Conservation (phyloP, 768 basidiomycete species). For the Piloderma croceum region DNA sequence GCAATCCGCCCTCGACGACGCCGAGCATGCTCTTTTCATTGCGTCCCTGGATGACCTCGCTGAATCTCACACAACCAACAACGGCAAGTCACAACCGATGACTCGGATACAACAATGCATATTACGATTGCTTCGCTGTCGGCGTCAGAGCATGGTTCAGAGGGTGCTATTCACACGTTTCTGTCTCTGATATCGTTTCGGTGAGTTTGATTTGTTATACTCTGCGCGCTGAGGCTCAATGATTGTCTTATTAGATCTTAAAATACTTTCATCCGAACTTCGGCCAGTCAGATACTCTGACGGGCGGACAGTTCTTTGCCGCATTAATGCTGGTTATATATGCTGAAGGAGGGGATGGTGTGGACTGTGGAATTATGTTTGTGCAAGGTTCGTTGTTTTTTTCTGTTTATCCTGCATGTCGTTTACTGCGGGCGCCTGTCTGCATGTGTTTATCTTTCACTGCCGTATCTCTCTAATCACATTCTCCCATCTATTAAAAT, state of each 20-base stretch:
- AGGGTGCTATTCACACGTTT: constrained; percentile 53
- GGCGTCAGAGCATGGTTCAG: constrained; percentile 67
- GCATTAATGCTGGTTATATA: constrained; percentile 63
- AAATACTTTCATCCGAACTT: constrained; percentile 56
- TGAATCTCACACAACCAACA: no score
- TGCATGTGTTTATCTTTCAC: no score
- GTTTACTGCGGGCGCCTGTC: no score
- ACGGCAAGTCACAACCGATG: constrained; percentile 2
- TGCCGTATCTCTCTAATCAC: no score
- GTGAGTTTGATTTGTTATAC: constrained; percentile 26
- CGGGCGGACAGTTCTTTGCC: constrained; percentile 74
- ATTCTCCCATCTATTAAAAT: no score
- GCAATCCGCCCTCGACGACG: constrained; percentile 70
- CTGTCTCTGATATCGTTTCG: constrained; percentile 48
- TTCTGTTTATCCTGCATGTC: not conserved
- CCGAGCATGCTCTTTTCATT: constrained; percentile 66
- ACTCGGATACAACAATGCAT: constrained; percentile 42
- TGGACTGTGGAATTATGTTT: constrained; percentile 66
- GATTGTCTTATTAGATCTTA: constrained; percentile 46
- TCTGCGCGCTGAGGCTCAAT: constrained; percentile 1
- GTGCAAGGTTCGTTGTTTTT: constrained; percentile 56
- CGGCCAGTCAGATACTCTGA: constrained; percentile 45
- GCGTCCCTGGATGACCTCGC: constrained; percentile 50
- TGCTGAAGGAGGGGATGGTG: constrained; percentile 48
- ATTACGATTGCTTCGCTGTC: constrained; percentile 51